Percentiles rank a stretch among this genome's conserved stretches.
These are phyloP conservation scores for Graphilbum ipis-grandicollis DNA, from an alignment of 2,329 filamentous ascomycete genomes.

Conservation along the genomic window DNA sequence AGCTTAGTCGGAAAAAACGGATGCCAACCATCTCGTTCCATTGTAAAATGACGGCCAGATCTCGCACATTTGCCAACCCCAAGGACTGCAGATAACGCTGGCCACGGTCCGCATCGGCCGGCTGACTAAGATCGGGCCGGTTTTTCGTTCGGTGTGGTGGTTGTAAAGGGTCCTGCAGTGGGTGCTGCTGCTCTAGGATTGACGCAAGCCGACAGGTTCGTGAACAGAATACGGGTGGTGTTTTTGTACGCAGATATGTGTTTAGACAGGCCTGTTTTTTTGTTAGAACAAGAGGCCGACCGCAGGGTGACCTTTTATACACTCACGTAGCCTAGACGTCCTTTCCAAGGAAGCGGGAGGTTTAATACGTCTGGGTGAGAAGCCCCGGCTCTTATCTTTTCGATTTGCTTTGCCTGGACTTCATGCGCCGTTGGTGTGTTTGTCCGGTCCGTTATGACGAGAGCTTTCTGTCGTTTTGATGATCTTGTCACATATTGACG, in stretches of 20 bases:
- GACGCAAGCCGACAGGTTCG: conserved; percentile 82
- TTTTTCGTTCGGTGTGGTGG: conserved; percentile 77
- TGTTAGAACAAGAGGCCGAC: too few relatives aligned
- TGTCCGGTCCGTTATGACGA: too few relatives aligned
- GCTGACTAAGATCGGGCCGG: conserved; percentile 56
- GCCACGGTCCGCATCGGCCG: conserved; percentile 49
- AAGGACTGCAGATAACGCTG: conserved; percentile 58
- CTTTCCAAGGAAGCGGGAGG: conserved; percentile 79
- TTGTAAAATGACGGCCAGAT: conserved; percentile 68
- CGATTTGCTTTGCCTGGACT: too few relatives aligned
- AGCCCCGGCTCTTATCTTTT: too few relatives aligned
- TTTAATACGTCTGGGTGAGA: too few relatives aligned
- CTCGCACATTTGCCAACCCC: conserved; percentile 65
- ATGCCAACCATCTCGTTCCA: conserved; percentile 93
- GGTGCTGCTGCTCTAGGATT: conserved; percentile 76
- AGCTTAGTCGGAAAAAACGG: conserved; percentile 80
- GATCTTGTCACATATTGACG: too few relatives aligned
- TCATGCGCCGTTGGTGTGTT: too few relatives aligned
- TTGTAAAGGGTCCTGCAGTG: conserved; percentile 55
- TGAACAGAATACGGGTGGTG: conserved; percentile 75
- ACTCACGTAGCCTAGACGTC: conserved; percentile 71
- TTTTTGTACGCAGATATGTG: conserved; percentile 71
- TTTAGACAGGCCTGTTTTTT: conserved; percentile 82
- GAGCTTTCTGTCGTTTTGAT: too few relatives aligned
- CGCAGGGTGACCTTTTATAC: conserved; percentile 2